These are phyloP conservation scores for Suhomyces coccinellae DNA, from an alignment of 1,139 yeast genomes.

Conservation along the genomic window DNA sequence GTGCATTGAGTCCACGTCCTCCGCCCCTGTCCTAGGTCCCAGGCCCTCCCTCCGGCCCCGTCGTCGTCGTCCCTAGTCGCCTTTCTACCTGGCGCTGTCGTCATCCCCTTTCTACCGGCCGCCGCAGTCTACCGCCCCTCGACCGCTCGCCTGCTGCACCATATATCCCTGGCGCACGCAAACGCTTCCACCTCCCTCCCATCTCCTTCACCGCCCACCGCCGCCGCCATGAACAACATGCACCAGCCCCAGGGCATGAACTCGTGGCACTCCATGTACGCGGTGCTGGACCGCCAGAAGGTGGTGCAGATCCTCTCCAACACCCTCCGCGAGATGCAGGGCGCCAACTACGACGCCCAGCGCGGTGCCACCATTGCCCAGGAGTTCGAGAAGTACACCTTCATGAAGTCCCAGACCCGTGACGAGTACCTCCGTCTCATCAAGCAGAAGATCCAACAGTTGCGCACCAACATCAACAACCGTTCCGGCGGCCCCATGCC, in stretches of 20 bases:
- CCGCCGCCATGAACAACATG: slow-evolving; percentile 13
- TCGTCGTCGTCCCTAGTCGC: no score
- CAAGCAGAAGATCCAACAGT: slow-evolving; percentile 43
- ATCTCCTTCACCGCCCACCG: neutral
- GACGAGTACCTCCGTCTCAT: slow-evolving; percentile 44
- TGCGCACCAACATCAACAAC: slow-evolving; percentile 28
- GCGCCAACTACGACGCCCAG: slow-evolving; percentile 37
- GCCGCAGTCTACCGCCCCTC: neutral
- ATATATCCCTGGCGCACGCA: neutral
- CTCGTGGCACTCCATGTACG: slow-evolving; percentile 44
- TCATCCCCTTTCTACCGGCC: no score
- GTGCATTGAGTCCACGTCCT: no score
- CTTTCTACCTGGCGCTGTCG: no score
- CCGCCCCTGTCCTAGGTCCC: no score
- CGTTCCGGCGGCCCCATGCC: slow-evolving; percentile 20
- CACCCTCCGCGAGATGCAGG: slow-evolving; percentile 43
- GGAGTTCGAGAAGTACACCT: slow-evolving; percentile 47
- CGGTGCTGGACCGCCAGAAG: slow-evolving; percentile 43
- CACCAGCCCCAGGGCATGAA: slow-evolving; percentile 29
- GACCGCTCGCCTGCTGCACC: neutral
- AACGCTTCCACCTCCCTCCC: neutral
- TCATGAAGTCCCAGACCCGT: slow-evolving; percentile 37
- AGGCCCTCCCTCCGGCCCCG: no score
- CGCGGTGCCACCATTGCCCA: slow-evolving; percentile 45
- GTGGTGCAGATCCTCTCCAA: slow-evolving; percentile 42